A percentile compares a stretch with the other conserved stretches of the same genome.
phyloP scores from a whole-genome alignment of 2,329 filamentous ascomycete genomes.

The Talaromyces islandicus region DNA sequence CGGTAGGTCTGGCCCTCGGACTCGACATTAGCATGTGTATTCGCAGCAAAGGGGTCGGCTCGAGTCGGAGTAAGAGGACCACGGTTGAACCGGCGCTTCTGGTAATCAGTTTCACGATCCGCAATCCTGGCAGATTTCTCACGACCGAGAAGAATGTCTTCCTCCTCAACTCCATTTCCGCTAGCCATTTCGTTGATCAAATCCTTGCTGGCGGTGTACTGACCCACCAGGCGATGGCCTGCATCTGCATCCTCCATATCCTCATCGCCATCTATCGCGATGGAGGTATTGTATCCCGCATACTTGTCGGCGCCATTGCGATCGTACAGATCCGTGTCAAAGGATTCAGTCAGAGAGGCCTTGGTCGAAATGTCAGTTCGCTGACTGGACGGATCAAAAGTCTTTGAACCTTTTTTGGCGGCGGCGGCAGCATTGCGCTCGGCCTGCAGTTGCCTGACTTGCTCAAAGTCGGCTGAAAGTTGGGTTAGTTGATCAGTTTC shows the following conservation, averaged over 20 bases:
- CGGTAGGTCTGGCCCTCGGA: conserved; percentile 76
- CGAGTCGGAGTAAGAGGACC: conserved; percentile 68
- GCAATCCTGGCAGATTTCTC: conserved; percentile 88
- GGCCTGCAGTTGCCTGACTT: conserved; percentile 80
- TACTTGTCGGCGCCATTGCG: conserved; percentile 72
- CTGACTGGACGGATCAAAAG: conserved; percentile 72
- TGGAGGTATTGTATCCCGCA: conserved; percentile 83
- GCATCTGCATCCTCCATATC: conserved; percentile 70
- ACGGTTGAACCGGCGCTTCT: conserved; percentile 89
- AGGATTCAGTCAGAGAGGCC: conserved; percentile 78
- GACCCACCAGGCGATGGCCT: conserved; percentile 77
- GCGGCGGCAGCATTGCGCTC: conserved; percentile 81
- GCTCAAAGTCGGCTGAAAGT: conserved; percentile 68
- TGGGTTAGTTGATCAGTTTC: conserved; percentile 16
- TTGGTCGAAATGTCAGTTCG: conserved; percentile 80
- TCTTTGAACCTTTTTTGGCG: conserved; percentile 73
- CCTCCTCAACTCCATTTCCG: conserved; percentile 80
- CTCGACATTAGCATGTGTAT: conserved; percentile 60
- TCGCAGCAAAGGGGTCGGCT: conserved; percentile 76
- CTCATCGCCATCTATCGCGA: conserved; percentile 72
- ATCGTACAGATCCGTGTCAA: conserved; percentile 85
- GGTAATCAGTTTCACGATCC: conserved; percentile 94
- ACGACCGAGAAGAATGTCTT: conserved; percentile 76
- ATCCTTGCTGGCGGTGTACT: conserved; percentile 87
- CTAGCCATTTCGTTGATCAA: conserved; percentile 93